phyloP scores from a whole-genome alignment of 2,329 filamentous ascomycete genomes.

The Epichloe bromicola region DNA sequence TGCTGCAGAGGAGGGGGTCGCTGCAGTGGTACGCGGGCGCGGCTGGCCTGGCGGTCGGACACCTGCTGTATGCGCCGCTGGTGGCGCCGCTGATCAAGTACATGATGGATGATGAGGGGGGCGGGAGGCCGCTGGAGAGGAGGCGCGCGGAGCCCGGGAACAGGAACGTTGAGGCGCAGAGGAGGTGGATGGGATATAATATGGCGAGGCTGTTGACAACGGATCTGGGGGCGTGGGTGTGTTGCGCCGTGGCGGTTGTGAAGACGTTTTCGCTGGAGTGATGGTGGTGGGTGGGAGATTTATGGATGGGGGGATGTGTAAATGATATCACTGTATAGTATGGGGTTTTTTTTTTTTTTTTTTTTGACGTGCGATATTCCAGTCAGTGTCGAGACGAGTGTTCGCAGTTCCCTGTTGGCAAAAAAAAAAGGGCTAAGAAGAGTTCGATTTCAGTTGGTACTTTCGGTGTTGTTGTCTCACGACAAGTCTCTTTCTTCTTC shows the following conservation, averaged over 20 bases:
- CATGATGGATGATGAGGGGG: conserved; percentile 15
- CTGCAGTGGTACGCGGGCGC: conserved; percentile 20
- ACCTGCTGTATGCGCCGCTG: conserved; percentile 21
- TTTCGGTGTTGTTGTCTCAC: too few species aligned
- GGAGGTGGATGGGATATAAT: conserved; percentile 20
- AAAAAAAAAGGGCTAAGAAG: too few species aligned
- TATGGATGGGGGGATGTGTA: neutral
- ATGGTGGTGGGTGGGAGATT: neutral
- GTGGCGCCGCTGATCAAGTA: conserved; percentile 20
- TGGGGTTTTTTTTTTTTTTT: too few species aligned
- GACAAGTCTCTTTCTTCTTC: too few species aligned
- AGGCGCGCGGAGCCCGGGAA: conserved; percentile 8
- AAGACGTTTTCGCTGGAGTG: conserved; percentile 6
- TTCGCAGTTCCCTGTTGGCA: too few species aligned
- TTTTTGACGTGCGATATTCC: too few species aligned
- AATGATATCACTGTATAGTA: neutral
- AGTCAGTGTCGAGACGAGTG: too few species aligned
- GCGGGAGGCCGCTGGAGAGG: conserved; percentile 6
- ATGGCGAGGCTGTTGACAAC: conserved; percentile 19
- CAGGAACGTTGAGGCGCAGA: conserved; percentile 17
- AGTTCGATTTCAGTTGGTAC: too few species aligned
- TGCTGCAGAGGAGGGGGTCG: conserved; percentile 14
- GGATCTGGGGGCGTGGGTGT: conserved; percentile 22
- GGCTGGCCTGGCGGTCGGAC: conserved; percentile 18
- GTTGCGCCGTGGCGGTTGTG: conserved; percentile 14